Evolutionary conservation across 2,329 filamentous ascomycete species (phyloP), one percentile per base, ranked within the genome.

Genomic region (Rutstroemia sydowiana): DNA sequence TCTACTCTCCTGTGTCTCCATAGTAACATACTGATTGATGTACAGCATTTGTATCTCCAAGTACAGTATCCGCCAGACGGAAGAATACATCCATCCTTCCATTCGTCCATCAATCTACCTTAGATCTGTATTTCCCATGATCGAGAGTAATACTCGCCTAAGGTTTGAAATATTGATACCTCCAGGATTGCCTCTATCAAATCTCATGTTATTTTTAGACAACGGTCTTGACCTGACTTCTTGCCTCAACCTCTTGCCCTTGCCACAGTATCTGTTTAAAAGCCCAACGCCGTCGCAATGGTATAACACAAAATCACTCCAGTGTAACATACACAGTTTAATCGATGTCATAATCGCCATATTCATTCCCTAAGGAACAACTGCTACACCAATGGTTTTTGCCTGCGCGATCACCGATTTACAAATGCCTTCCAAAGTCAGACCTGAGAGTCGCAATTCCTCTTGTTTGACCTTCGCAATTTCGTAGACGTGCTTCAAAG

Each of bases 381-480:
- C 80, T 44, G 78, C 74, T 51, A 93, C 78, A 14, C 88, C 88
- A 63, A 90, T 82, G 18, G 84, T 85, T 71, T 82, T 88, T 53
- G 84, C 83, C 69, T 88, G 84, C 59, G 75, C 83, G 60, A 92
- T 88, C 55, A 92, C 75, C 50, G 82, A 81, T 70, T 78, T 83
- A 71, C 86, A 89, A 26, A 92, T 65, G 1, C 84, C 84, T 67
- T 89, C 76, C 48, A 91, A 69, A 44, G 79, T 77, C 62, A 88
- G 67, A 2, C 86, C 87, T 2, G 86, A 88, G 56, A 92, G 70
- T 53, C 88, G 77, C 56, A 84, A 72, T 70, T 93, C 88, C 48
- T 78, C 74, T 60, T 88, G 85, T 78, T 98, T 98, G 66, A 98
- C 95, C 76, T 88, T 91, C 59, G 93, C 93, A 70, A 98, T 97